These are phyloP conservation scores for Nicotiana rustica DNA, from an alignment of 305 asterid genomes.

Conservation along the genomic window DNA sequence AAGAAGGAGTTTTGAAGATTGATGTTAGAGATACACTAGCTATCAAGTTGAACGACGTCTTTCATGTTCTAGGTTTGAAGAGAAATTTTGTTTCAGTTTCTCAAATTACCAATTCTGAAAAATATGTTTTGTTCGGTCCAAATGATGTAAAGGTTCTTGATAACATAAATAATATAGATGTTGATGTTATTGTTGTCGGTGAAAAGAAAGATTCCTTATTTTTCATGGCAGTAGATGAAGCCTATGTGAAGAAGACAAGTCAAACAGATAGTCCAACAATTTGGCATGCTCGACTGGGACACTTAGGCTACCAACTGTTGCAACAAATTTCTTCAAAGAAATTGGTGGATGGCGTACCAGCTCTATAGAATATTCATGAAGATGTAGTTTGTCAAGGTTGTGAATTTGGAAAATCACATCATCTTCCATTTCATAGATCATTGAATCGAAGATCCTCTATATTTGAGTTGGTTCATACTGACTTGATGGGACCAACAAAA, in stretches of 20 bases:
- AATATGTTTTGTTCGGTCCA: constrained; percentile 34
- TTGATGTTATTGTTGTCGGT: constrained; percentile 21
- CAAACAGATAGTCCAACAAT: neutral
- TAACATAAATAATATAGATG: neutral
- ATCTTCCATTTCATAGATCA: neutral
- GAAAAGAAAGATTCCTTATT: constrained; percentile 33
- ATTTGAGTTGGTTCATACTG: constrained; percentile 33
- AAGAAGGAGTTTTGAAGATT: constrained; percentile 26
- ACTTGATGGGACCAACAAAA: constrained; percentile 39
- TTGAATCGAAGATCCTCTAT: neutral
- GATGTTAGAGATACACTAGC: neutral
- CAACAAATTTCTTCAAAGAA: too few relatives aligned
- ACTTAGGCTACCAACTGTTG: neutral
- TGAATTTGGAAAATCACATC: constrained; percentile 32
- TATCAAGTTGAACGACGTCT: constrained; percentile 2
- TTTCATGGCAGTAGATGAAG: constrained; percentile 26
- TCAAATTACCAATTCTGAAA: constrained; percentile 32
- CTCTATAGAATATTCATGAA: neutral
- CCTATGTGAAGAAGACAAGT: constrained; percentile 32
- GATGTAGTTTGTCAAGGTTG: constrained; percentile 35
- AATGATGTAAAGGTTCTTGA: constrained; percentile 33
- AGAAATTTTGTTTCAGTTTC: constrained; percentile 36
- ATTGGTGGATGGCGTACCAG: neutral
- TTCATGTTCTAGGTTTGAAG: constrained; percentile 34
- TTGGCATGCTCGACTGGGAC: neutral